Evolutionary conservation across 1,139 yeast species (phyloP), one percentile per base, ranked within the genome.

Genomic region (Diutina neorugosa): DNA sequence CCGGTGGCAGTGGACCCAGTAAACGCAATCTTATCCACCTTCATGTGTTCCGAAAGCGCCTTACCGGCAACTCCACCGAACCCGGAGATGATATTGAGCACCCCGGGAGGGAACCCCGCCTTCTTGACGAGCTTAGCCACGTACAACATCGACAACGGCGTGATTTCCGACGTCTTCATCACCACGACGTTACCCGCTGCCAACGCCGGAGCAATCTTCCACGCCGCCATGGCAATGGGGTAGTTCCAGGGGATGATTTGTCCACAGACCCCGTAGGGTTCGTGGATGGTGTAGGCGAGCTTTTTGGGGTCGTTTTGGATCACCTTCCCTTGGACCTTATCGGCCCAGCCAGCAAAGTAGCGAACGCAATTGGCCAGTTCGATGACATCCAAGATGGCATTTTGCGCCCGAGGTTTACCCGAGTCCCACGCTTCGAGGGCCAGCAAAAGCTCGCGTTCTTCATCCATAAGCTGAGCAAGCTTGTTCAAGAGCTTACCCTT

Each of bases 281-380:
- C 93, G 67, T 84, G 87, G 46, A 59, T 27, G 41, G 96, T 86
- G 69, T 80, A 86, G 59, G 80, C 82, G 62, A 86, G 75, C 62
- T 82, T 82, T 55, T 76, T 76, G 52, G 73, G 71, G 62, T 82
- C 84, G 55, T 84, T 81, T 62, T 82, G 81, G 61, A 86, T 80
- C 54, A 81, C 77, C 61, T 77, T 77, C 43, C 96, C 96, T 55
- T 77, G 80, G 55, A 85, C 67, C 69, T 86, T 86, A 69, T 87
- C 96, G 51, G 93, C 86, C 82, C 87, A 86, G 18, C 95, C 94
- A 49, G 93, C 95, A 62, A 78, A 85, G 67, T 86, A 86, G 63
- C 81, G 76, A 67, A 82, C 73, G 58, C 78, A 78, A 56, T 70
- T 73, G 61, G 80, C 72, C 57, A 83, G 74, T 62, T 81, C 81